Base-by-base conservation (phyloP, 768 basidiomycete genomes). In the Leccinum sublutescens region DNA sequence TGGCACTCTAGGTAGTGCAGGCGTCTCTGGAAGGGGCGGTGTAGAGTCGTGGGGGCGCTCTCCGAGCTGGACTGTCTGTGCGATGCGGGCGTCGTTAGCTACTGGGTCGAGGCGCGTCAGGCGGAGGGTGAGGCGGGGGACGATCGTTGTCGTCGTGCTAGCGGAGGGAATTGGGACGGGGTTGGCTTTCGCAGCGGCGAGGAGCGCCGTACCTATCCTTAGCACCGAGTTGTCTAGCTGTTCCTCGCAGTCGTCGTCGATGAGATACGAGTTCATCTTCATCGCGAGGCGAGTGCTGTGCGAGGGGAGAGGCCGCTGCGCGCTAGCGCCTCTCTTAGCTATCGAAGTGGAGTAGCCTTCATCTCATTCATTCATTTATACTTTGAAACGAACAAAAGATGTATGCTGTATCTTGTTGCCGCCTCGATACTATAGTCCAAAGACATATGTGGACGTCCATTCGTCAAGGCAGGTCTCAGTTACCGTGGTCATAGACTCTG, bases 141-240 rank as follows among this genome's bases (percentile, higher is more conserved):
- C 3, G 17, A 50, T 21, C 15, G 25, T 49, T 8, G 47, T 50
- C 4, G 2, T 9, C 3, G 23, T 25, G 3, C 14, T 40, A 0
- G 17, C 8, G 38, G 38, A 40, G 38, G 15, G 45, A 47, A 51
- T 9, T 25, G 78, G 76, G 2, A 86, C 62, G 2, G 81, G 81
- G 67, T 89, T 85, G 19, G 75, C 75, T n/a, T 75, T 69, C 0
- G 91, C 86, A 1, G 91, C 89, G 19, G 77, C 76, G 1, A 91
- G 63, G 2, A 96, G 82, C 0, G 80, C 77, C n/a, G 83, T 79
- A 4, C 84, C 91, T 81, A 88, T 89, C 10, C 79, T 79, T 52
- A 93, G 69, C 17, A 94, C 68, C 1, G 90, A 89, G 69, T 92
- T 92, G 67, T 89, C 85, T 33, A 91, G 80, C 57, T 27, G 27